Evolutionary conservation across 2,329 filamentous ascomycete genomes (phyloP), one percentile per base, ranked within the genome.

Genomic region (Neonectria ditissima): DNA sequence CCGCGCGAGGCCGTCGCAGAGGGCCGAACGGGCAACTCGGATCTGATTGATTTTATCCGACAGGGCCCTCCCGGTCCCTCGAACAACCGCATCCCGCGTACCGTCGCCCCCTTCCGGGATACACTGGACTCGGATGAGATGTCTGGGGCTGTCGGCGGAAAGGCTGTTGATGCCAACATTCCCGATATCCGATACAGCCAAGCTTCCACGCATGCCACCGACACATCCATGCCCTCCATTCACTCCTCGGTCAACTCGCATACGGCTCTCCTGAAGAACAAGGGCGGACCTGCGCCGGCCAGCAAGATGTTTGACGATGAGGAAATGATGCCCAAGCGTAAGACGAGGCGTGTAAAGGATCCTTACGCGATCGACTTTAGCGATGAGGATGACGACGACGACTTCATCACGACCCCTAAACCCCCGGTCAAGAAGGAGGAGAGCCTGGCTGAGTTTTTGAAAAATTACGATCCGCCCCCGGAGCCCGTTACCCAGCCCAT

Each of bases 31-130:
- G 90, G 90, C 68, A 97, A 90, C 60, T 92, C 92, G 13, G 96
- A 97, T 65, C 82, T 99, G 62, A 97, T 97, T 69, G 94, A 98
- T 76, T 98, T 99, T 77, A 97, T 99, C 68, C 90, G 94, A 48
- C 90, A 93, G 75, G 95, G 94, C 1, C 94, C 94, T 3, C 91
- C 92, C 0, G 85, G 81, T 65, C 76, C 81, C 47, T 80, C 82
- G 34, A 84, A 83, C 45, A 86, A 87, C 66, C 89, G 92, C 24
- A 96, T 97, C 65, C 91, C 93, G 44, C 89, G 92, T 18, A 88
- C 87, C n/a, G 90, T 96, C 13, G 93, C 94, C 10, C 93, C 94
- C 1, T 97, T 97, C 82, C 87, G 93, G 57, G 90, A 86, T 37
- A 95, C 93, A 0, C 91, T 94, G 85, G 94, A 97, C 76, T 94